Evolutionary conservation across 2,329 filamentous ascomycete genomes (phyloP).

Genomic region (Epichloe sp.): DNA sequence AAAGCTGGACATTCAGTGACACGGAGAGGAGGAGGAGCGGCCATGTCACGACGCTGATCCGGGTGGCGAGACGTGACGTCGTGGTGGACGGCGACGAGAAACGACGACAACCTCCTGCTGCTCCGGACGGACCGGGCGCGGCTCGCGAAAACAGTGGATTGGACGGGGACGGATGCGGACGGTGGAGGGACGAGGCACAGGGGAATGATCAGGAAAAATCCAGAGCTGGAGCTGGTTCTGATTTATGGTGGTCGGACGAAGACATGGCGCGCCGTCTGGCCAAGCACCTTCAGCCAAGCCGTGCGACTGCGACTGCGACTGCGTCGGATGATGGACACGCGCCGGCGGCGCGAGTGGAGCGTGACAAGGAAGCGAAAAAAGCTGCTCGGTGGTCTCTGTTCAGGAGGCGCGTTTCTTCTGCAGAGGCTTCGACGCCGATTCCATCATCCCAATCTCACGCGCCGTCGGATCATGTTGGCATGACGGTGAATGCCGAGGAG

Average conservation of each 20-base stretch:
- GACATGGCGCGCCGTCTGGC: slow-evolving; percentile 32
- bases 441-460: neutral
- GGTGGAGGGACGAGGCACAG: too few relatives aligned
- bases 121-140: neutral
- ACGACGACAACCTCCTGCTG: neutral
- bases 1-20: slow-evolving; percentile 23
- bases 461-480: slow-evolving; percentile 17
- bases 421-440: neutral
- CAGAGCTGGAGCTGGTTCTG: neutral
- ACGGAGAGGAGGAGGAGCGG: slow-evolving; percentile 16
- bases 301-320: slow-evolving; percentile 5
- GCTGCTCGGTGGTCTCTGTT: slow-evolving; percentile 19
- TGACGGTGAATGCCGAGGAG: slow-evolving; percentile 31
- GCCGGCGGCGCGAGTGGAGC: slow-evolving; percentile 11
- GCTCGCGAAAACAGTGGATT: neutral
- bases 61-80: slow-evolving; percentile 12
- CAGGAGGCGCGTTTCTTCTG: slow-evolving; percentile 11
- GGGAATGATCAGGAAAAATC: neutral
- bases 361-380: slow-evolving; percentile 17
- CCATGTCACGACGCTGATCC: slow-evolving; percentile 19
- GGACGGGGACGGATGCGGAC: neutral
- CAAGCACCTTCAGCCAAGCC: slow-evolving; percentile 26
- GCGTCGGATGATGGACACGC: slow-evolving; percentile 13
- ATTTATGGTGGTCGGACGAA: slow-evolving; percentile 29
- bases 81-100: too few relatives aligned